phyloP scores from a whole-genome alignment of 345 rosid species.

The Camelina hispida region DNA sequence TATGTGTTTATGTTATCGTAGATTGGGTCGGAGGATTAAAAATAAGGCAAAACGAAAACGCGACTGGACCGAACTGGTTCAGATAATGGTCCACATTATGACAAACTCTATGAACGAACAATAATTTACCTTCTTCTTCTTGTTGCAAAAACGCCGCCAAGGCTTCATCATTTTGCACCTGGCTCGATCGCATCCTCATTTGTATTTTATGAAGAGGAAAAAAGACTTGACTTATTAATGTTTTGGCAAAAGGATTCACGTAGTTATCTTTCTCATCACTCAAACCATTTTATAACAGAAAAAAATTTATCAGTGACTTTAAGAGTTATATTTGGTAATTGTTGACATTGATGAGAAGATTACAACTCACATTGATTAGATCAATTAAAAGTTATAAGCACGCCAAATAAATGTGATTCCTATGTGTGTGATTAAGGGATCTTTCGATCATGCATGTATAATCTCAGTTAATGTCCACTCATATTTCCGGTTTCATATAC shows the following conservation, averaged over 20 bases:
- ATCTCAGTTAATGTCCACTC: background rate
- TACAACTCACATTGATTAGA: background rate
- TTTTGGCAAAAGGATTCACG: too few relatives aligned
- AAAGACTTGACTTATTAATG: background rate
- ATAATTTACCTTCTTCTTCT: conserved; percentile 25
- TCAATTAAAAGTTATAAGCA: background rate
- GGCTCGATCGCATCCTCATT: background rate
- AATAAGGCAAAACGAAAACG: background rate
- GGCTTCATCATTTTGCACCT: background rate
- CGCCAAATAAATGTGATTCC: background rate
- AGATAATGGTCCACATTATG: background rate
- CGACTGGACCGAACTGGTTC: background rate
- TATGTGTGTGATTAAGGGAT: background rate
- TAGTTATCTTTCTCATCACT: background rate
- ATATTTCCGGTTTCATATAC: too few relatives aligned
- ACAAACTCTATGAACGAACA: background rate
- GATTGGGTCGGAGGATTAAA: too few relatives aligned
- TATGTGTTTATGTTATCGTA: background rate
- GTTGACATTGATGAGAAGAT: conserved; percentile 14
- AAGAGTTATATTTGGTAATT: background rate
- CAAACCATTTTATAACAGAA: background rate
- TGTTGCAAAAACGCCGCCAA: background rate
- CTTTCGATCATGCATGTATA: background rate
- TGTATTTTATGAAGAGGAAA: background rate
- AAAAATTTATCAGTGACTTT: too few relatives aligned